Base-by-base conservation (phyloP, 2,329 filamentous ascomycete species). In the Neobulgaria alba region DNA sequence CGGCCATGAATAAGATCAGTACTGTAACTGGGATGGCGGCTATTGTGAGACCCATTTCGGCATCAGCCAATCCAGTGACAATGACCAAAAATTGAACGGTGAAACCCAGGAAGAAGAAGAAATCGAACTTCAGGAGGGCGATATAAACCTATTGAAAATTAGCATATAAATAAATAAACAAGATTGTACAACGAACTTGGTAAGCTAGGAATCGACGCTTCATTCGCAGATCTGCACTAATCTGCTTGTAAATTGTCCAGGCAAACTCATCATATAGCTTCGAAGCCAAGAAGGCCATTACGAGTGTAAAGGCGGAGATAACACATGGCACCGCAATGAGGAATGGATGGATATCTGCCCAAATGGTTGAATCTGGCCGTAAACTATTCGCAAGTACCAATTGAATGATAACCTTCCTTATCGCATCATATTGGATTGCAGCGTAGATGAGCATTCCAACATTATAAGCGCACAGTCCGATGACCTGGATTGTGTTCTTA, bases 41-140 rank as follows among this genome's bases (percentile, higher is more conserved):
- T 35, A 92, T 79, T 5, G 93, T 98, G 38, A 96, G 71, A 40
- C 75, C 83, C 55, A 92, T 86, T 62, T 98, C 92, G 55, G 78
- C 69, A 47, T 82, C 75, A 35, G 73, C 73, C 18, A 70, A 72
- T 45, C 69, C 74, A 33, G 77, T 81, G 45, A 98, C 88, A 44
- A 96, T 84, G 54, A 98, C 90, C 39, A 96, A 75, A 63, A 98
- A 98, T 60, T 98, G 92, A 34, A 98, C 86, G 5, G 92, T 96
- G 63, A 98, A 98, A 40, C 90, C 92, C 37, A 98, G 78, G 73
- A 98, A 98, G 72, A 98, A 96, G 78, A 98, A 98, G 66, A 98
- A 96, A 67, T 98, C 92, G 63, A 98, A 98, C 65, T 98, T 98
- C 51, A 98, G 75, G 9, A 98, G 75, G 29, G 92, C 87, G 57